Conservation (phyloP, 2,329 filamentous ascomycete species). For the Aureobasidium melanogenum region DNA sequence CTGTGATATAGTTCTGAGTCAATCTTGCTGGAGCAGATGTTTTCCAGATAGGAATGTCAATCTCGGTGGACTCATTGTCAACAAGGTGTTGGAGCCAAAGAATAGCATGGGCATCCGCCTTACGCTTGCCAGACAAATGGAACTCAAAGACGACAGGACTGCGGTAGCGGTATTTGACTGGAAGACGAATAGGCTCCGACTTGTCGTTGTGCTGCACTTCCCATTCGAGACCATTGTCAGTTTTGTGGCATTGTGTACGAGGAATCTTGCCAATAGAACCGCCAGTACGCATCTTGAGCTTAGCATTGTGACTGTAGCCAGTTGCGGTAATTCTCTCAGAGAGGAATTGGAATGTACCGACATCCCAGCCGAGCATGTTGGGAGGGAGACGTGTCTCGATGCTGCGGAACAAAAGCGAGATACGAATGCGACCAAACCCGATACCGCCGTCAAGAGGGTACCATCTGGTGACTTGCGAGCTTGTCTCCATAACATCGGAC, state of each 20-base stretch:
- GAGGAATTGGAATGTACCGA: constrained; percentile 85
- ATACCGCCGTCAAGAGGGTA: constrained; percentile 95
- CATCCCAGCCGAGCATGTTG: constrained; percentile 81
- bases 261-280: constrained; percentile 67
- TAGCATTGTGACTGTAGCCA: constrained; percentile 53
- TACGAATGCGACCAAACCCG: constrained; percentile 76
- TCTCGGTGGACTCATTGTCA: constrained; percentile 66
- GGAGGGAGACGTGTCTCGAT: constrained; percentile 81
- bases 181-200: constrained; percentile 58
- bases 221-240: constrained; percentile 51
- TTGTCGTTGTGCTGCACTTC: constrained; percentile 41
- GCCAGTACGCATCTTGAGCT: constrained; percentile 72
- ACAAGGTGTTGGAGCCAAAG: constrained; percentile 80
- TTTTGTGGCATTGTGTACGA: constrained; percentile 51
- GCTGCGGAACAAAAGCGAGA: constrained; percentile 83
- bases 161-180: constrained; percentile 83
- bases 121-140: constrained; percentile 58
- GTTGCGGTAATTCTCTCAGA: constrained; percentile 60
- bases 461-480: constrained; percentile 81
- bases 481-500: constrained; percentile 77
- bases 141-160: constrained; percentile 88
- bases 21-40: constrained; percentile 67
- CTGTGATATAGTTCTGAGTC: constrained; percentile 86
- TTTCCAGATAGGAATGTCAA: constrained; percentile 86
- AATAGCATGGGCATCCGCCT: constrained; percentile 64